phyloP scores from a whole-genome alignment of 192 early-diverging fungal genomes.

The Borealophlyctis nickersoniae region DNA sequence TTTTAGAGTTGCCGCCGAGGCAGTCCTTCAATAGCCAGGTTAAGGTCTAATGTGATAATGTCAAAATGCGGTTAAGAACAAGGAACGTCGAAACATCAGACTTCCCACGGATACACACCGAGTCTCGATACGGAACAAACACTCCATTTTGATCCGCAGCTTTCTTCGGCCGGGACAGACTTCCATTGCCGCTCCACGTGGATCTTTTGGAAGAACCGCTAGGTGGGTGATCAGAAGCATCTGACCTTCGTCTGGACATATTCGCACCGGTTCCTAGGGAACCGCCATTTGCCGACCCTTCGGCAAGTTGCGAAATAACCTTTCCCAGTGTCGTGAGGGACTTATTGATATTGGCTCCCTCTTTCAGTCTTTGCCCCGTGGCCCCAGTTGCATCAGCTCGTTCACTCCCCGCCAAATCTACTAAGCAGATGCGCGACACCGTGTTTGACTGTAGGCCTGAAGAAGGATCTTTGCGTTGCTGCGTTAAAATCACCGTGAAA shows the following conservation, averaged over 20 bases:
- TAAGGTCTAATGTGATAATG: conserved; percentile 46
- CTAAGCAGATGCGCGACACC: conserved; percentile 43
- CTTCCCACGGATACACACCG: conserved; percentile 62
- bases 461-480: conserved; percentile 15
- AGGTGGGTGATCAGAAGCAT: neutral
- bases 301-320: conserved; percentile 87
- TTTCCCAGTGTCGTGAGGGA: conserved; percentile 89
- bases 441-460: conserved; percentile 6
- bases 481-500: conserved; percentile 50
- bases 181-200: conserved; percentile 7
- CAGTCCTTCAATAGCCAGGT: conserved; percentile 56
- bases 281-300: conserved; percentile 34
- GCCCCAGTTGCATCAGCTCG: conserved; percentile 83
- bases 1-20: conserved; percentile 55
- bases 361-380: conserved; percentile 78
- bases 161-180: neutral
- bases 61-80: neutral
- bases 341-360: conserved; percentile 94
- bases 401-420: conserved; percentile 93
- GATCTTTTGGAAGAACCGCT: conserved; percentile 9
- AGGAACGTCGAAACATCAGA: too few species aligned
- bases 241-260: neutral
- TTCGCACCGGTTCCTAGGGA: neutral
- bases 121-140: conserved; percentile 87
- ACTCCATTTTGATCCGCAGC: neutral